Percentiles rank a stretch among this genome's conserved stretches.
Conservation (phyloP, 495 filamentous ascomycete genomes). For the Lasiosphaeria ovina region DNA sequence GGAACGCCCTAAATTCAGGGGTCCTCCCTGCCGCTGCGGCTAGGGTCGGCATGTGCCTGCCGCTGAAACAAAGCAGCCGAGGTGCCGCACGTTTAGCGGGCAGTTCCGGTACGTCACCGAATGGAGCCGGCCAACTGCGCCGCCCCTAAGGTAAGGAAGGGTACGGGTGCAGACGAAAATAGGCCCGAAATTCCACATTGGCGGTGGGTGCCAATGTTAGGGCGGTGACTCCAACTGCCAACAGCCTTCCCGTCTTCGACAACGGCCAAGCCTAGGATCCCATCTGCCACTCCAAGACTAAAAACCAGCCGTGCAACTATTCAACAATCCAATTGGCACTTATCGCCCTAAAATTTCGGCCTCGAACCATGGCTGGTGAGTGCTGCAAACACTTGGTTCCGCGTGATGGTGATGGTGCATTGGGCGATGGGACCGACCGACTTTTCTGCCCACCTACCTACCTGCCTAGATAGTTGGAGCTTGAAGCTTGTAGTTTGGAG, state of each 20-base stretch:
- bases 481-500: not conserved
- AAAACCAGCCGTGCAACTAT: not conserved
- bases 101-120: slow-evolving; percentile 10
- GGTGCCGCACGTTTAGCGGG: slow-evolving; percentile 5
- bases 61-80: slow-evolving; percentile 18
- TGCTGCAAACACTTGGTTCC: not conserved
- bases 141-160: too few relatives aligned
- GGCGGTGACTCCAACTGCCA: not conserved
- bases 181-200: too few relatives aligned
- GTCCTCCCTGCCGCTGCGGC: slow-evolving; percentile 12
- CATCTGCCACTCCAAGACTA: not conserved
- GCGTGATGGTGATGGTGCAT: too few relatives aligned
- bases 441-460: not conserved
- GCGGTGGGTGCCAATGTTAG: too few relatives aligned
- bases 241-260: not conserved
- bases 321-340: not conserved
- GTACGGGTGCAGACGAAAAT: too few relatives aligned
- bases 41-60: slow-evolving; percentile 25
- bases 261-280: not conserved
- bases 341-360: not conserved
- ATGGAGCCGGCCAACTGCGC: not conserved
- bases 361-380: slow-evolving; percentile 16
- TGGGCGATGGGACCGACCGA: too few relatives aligned
- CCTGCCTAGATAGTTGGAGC: not conserved
- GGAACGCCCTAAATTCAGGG: slow-evolving; percentile 11